Conservation (phyloP, 2,329 filamentous ascomycete genomes). For the Fusarium lateritium region DNA sequence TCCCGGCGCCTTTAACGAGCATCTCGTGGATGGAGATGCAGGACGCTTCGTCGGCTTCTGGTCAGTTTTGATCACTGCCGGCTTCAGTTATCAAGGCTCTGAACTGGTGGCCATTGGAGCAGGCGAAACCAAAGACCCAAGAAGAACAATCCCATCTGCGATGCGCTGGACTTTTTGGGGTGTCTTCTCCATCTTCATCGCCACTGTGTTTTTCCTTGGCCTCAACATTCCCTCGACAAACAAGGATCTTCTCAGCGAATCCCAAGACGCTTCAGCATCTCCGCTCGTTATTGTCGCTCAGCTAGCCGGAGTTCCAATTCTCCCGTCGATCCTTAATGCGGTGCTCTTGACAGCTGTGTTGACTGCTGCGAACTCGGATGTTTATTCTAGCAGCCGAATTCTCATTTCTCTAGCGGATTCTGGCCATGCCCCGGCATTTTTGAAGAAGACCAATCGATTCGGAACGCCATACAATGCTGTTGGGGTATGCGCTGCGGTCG, state of each 20-base stretch:
- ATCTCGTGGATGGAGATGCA: slow-evolving; percentile 60
- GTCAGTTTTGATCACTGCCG: slow-evolving; percentile 69
- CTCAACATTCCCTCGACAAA: slow-evolving; percentile 49
- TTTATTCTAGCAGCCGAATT: slow-evolving; percentile 78
- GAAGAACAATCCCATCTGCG: slow-evolving; percentile 52
- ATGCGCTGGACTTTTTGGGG: slow-evolving; percentile 51
- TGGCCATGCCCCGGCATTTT: slow-evolving; percentile 74
- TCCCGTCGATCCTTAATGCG: slow-evolving; percentile 78
- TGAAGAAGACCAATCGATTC: slow-evolving; percentile 71
- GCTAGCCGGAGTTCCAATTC: slow-evolving; percentile 71
- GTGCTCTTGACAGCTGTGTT: slow-evolving; percentile 76
- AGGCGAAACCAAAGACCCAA: slow-evolving; percentile 53
- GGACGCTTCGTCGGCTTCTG: slow-evolving; percentile 73
- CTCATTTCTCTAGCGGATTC: slow-evolving; percentile 77
- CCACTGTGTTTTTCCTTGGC: slow-evolving; percentile 24
- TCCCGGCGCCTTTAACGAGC: slow-evolving; percentile 64
- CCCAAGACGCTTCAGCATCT: slow-evolving; percentile 66
- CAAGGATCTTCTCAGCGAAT: slow-evolving; percentile 67
- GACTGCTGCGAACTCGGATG: slow-evolving; percentile 72
- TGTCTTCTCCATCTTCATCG: slow-evolving; percentile 30
- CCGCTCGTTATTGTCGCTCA: slow-evolving; percentile 78
- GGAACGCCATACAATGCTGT: slow-evolving; percentile 73
- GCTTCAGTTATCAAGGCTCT: slow-evolving; percentile 55
- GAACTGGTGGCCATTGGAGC: slow-evolving; percentile 51
- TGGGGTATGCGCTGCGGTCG: slow-evolving; percentile 68